These are phyloP conservation scores for Telopea speciosissima DNA, from an alignment of 177 flowering plant genomes.

Conservation along the genomic window DNA sequence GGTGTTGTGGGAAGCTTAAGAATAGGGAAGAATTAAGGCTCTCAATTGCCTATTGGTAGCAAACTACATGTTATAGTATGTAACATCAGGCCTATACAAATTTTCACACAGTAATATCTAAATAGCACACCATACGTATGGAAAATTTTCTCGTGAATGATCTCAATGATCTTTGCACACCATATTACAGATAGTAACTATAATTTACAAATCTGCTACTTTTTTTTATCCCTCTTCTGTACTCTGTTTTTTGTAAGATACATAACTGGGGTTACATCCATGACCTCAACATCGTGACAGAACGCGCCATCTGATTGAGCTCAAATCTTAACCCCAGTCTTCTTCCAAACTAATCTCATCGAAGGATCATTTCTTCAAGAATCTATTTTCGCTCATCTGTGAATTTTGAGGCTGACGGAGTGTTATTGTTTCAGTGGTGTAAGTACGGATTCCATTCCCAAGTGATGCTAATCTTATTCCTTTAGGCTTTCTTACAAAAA, in stretches of 20 bases:
- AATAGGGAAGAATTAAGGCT: not conserved
- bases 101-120: not conserved
- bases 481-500: constrained; percentile 17
- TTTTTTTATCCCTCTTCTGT: not conserved
- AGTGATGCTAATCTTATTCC: constrained; percentile 37
- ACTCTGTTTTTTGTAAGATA: no score
- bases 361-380: constrained; percentile 1
- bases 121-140: not conserved
- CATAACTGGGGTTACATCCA: no score
- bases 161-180: not conserved
- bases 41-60: no score
- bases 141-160: not conserved
- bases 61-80: not conserved
- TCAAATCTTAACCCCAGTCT: not conserved
- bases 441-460: constrained; percentile 57
- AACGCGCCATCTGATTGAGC: constrained; percentile 40
- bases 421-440: constrained; percentile 40
- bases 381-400: not conserved
- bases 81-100: not conserved
- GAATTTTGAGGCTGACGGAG: constrained; percentile 21
- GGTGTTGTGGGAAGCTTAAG: not conserved
- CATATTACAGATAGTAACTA: not conserved
- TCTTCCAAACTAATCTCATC: not conserved
- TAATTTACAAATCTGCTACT: not conserved
- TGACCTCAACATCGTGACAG: constrained; percentile 30